Percentiles rank a stretch among this genome's conserved stretches.
Evolutionary conservation across 2,329 filamentous ascomycete genomes (phyloP).

Genomic region (Madurella fahalii): DNA sequence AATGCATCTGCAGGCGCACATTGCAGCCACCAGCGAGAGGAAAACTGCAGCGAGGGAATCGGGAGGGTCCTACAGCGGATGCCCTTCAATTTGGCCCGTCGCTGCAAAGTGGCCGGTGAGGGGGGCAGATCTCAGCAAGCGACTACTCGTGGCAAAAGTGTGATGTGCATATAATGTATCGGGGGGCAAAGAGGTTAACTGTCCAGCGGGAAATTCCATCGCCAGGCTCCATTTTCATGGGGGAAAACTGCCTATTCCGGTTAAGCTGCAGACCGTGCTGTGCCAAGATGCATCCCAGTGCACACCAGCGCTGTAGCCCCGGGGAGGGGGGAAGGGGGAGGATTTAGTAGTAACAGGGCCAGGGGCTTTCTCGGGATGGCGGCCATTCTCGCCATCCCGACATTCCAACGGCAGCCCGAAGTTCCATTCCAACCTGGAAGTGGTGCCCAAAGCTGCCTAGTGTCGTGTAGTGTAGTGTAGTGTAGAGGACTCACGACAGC

Average conservation of each 20-base stretch:
- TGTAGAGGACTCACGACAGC: too few relatives aligned
- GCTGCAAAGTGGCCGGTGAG: background rate
- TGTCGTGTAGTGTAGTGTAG: too few relatives aligned
- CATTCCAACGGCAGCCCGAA: background rate
- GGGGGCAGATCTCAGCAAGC: conserved; percentile 7
- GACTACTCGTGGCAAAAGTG: conserved; percentile 4
- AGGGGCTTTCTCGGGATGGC: too few relatives aligned
- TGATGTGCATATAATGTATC: background rate
- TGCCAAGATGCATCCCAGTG: too few relatives aligned
- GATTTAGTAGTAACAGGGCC: too few relatives aligned
- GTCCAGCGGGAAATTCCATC: conserved; percentile 3
- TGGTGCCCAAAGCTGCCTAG: background rate
- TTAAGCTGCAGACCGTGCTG: conserved; percentile 2
- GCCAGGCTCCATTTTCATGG: too few relatives aligned
- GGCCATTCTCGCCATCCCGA: background rate
- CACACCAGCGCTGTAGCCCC: too few relatives aligned
- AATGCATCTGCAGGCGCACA: conserved; percentile 4
- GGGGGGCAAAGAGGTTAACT: background rate
- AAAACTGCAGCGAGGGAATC: background rate
- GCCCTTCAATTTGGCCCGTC: too few relatives aligned
- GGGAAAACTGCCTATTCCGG: conserved; percentile 5
- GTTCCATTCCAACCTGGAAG: too few relatives aligned
- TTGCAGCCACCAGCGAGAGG: background rate
- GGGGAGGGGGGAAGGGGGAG: too few relatives aligned
- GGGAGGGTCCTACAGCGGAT: background rate